Base-by-base conservation (phyloP, 139 green algal genomes). In the Asterochloris sp. region DNA sequence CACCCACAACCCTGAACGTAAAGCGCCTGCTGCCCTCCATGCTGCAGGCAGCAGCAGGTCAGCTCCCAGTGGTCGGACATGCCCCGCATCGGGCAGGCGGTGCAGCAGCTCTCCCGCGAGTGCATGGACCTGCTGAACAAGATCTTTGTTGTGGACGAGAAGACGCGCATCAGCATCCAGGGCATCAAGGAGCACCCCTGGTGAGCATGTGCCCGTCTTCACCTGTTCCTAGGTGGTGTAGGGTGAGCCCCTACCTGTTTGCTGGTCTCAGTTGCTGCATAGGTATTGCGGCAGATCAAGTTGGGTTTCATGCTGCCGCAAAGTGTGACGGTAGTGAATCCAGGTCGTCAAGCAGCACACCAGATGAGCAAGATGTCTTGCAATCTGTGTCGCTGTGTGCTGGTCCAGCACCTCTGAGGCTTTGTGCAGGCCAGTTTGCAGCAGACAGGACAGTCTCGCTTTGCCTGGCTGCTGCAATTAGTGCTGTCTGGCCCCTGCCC, bases 71-170 rank as follows among this genome's bases (percentile, higher is more conserved):
- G 90, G 90, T 89, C 76, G 27, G 88, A 91, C 66, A 84, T 93
- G 62, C 88, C 90, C 21, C 85, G 89, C 85, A 93, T 92, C 80
- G 83, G 83, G 26, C 79, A 90, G 80, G 83, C 83, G 1, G 81
- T 93, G 47, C 83, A 89, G 69, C 89, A 91, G 85, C 83, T 94
- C 69, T 89, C 88, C 13, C 75, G 71, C 13, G 89, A 94, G 75
- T 92, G 86, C 78, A 89, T 87, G 63, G 91, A 96, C 83, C 86
- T 96, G 85, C 83, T 96, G 80, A 90, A 95, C 82, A 73, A 77
- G 62, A 93, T 96, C 85, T 95, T 96, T 73, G 84, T 91, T 23
- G 83, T 95, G 60, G 90, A 96, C 79, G 88, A 92, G 69, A 88
- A 86, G 66, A 90, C 92, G 80, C 85, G 92, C 64, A 90, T 94